Evolutionary conservation across 169 alveolate species (phyloP).

Genomic region (Plasmodium vivax): DNA sequence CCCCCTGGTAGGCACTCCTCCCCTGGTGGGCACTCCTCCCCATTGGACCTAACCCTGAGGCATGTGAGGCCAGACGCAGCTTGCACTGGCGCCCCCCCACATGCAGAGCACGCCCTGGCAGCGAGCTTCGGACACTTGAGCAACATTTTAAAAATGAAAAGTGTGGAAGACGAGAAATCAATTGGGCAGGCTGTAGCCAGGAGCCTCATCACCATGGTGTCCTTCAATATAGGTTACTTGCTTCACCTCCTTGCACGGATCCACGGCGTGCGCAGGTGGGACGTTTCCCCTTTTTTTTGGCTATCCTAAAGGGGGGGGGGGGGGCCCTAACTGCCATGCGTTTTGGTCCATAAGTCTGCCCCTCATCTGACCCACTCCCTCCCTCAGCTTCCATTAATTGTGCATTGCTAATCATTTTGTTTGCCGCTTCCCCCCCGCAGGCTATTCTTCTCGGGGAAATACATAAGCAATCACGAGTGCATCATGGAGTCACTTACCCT

Average conservation of each 20-base stretch:
- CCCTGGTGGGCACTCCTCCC: not conserved
- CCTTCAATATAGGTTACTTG: constrained; percentile 90
- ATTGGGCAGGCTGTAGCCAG: constrained; percentile 88
- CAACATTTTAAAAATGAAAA: constrained; percentile 37
- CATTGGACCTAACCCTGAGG: constrained; percentile 77
- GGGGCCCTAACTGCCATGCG: not conserved
- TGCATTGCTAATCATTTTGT: too few relatives aligned
- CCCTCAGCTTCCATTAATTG: not conserved
- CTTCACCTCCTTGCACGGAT: constrained; percentile 87
- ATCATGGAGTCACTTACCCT: constrained; percentile 88
- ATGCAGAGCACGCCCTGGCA: constrained; percentile 84
- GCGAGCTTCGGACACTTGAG: constrained; percentile 85
- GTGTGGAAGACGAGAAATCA: not conserved
- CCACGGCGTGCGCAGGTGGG: constrained; percentile 84
- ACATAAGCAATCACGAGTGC: constrained; percentile 85
- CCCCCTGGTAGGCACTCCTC: not conserved
- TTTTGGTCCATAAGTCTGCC: not conserved
- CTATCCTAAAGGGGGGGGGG: not conserved
- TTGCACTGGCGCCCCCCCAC: constrained; percentile 67
- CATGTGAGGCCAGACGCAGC: constrained; percentile 81
- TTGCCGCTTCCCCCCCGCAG: constrained; percentile 28
- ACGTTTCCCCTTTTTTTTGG: not conserved
- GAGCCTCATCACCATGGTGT: constrained; percentile 89
- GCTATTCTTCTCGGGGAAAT: constrained; percentile 91
- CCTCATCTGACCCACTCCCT: not conserved